Percentiles rank a stretch among this genome's conserved stretches.
Conservation (phyloP, 306 rosid genomes). For the Lathyrus oleraceus region DNA sequence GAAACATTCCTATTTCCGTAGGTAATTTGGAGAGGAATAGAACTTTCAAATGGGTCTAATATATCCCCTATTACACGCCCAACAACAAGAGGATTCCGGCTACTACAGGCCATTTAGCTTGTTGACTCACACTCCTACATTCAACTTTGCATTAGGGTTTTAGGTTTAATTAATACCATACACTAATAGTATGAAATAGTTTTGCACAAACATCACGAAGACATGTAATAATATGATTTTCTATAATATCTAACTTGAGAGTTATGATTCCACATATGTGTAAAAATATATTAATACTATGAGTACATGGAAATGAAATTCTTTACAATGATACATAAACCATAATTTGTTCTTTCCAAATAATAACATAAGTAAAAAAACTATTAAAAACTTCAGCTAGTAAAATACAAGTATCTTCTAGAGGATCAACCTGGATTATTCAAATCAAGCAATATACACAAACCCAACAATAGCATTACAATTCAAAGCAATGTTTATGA, state of each 20-base stretch:
- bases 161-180: neutral
- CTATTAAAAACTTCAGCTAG: too few relatives aligned
- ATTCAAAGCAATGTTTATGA: neutral
- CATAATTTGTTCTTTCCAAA: too few relatives aligned
- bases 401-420: too few relatives aligned
- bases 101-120: conserved; percentile 9
- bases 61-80: conserved; percentile 52
- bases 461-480: neutral
- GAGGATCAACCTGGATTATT: neutral
- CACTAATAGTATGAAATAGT: too few relatives aligned
- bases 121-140: neutral
- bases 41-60: conserved; percentile 41
- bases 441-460: neutral
- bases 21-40: conserved; percentile 23
- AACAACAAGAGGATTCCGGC: conserved; percentile 42
- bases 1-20: conserved; percentile 27
- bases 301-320: too few relatives aligned
- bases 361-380: too few relatives aligned
- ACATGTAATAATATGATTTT: too few relatives aligned
- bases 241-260: too few relatives aligned
- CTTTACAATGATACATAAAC: too few relatives aligned
- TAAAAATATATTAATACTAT: too few relatives aligned
- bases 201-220: too few relatives aligned
- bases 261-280: too few relatives aligned
- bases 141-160: conserved; percentile 8